Evolutionary conservation across 2,329 filamentous ascomycete species (phyloP).

Genomic region (Akanthomyces muscarius): DNA sequence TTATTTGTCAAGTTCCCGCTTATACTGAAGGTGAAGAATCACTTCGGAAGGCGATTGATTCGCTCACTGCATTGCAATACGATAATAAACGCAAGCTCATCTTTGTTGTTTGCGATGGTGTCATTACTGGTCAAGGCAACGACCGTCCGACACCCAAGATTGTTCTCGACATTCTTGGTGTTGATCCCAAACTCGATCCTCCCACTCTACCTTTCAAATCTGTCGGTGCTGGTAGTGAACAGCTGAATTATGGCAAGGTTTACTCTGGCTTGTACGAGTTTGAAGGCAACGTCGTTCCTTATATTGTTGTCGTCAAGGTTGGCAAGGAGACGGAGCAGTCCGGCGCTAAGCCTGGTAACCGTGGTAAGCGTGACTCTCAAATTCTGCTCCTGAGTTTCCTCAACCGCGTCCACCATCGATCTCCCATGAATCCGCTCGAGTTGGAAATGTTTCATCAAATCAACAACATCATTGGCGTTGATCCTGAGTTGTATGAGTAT

Average conservation of each 20-base stretch:
- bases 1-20: conserved; percentile 95
- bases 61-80: conserved; percentile 88
- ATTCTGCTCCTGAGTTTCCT: conserved; percentile 95
- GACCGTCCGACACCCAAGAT: conserved; percentile 97
- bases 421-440: conserved; percentile 92
- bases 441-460: conserved; percentile 99
- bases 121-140: conserved; percentile 94
- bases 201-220: conserved; percentile 93
- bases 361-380: conserved; percentile 97
- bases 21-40: conserved; percentile 98
- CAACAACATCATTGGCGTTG: conserved; percentile 98
- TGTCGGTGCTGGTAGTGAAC: conserved; percentile 80
- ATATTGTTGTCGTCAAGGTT: conserved; percentile 92
- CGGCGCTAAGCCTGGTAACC: conserved; percentile 92
- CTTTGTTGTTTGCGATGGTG: conserved; percentile 92
- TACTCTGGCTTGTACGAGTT: conserved; percentile 97
- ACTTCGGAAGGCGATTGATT: conserved; percentile 86
- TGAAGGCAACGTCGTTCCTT: conserved; percentile 96
- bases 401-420: conserved; percentile 91
- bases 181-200: conserved; percentile 94
- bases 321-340: conserved; percentile 92
- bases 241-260: conserved; percentile 97
- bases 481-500: conserved; percentile 96
- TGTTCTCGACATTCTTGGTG: conserved; percentile 92
- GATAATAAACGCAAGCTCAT: conserved; percentile 98